Percentiles rank a stretch among this genome's conserved stretches.
Evolutionary conservation across 2,329 filamentous ascomycete genomes (phyloP).

Genomic region (Drechslerella dactyloides): DNA sequence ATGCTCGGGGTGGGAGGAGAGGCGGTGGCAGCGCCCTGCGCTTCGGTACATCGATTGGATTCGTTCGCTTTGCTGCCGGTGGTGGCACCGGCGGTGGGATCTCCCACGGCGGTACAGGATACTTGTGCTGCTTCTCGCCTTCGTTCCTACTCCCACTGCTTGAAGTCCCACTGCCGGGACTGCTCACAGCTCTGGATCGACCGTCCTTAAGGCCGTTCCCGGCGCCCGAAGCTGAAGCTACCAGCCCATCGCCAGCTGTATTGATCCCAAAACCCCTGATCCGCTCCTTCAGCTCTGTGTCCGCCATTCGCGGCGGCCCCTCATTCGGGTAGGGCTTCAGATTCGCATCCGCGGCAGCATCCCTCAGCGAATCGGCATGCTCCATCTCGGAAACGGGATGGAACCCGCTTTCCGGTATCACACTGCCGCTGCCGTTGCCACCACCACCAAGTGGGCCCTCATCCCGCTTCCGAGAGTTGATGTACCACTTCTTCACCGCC

Average conservation of each 20-base stretch:
- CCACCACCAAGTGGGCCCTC: slow-evolving; percentile 27
- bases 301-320: slow-evolving; percentile 21
- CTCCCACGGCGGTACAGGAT: slow-evolving; percentile 48
- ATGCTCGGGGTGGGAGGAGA: slow-evolving; percentile 55
- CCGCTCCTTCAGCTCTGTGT: slow-evolving; percentile 26
- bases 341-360: slow-evolving; percentile 10
- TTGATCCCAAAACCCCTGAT: slow-evolving; percentile 32
- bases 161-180: slow-evolving; percentile 2
- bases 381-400: slow-evolving; percentile 36
- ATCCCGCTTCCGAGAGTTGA: slow-evolving; percentile 51
- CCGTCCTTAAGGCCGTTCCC: slow-evolving; percentile 11
- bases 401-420: slow-evolving; percentile 32
- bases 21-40: slow-evolving; percentile 68
- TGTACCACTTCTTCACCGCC: slow-evolving; percentile 68
- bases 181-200: background rate
- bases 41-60: slow-evolving; percentile 66
- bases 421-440: slow-evolving; percentile 8
- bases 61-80: slow-evolving; percentile 58
- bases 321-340: slow-evolving; percentile 31
- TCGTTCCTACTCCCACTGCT: slow-evolving; percentile 10
- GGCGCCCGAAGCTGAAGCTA: slow-evolving; percentile 24
- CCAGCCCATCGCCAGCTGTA: background rate
- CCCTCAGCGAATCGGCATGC: slow-evolving; percentile 15
- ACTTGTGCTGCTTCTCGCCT: slow-evolving; percentile 29
- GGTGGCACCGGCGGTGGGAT: slow-evolving; percentile 53